Evolutionary conservation across 2,329 filamentous ascomycete species (phyloP).

Genomic region (Amauroascus verrucosus): DNA sequence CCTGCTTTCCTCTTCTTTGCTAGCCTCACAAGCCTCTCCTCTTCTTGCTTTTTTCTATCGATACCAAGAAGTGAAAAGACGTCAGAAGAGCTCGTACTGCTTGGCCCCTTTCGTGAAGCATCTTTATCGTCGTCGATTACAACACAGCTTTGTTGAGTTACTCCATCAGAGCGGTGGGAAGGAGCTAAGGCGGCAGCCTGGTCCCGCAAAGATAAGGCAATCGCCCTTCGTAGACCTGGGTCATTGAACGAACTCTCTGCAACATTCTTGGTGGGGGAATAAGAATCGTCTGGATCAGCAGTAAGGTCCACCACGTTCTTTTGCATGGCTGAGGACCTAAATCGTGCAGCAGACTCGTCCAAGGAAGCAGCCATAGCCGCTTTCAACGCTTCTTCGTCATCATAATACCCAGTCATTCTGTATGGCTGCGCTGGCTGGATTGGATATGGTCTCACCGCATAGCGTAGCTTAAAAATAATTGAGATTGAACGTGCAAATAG

Average conservation of each 20-base stretch:
- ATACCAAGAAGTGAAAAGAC: conserved; percentile 41
- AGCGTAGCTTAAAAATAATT: background rate
- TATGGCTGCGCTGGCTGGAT: background rate
- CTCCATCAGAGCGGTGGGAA: conserved; percentile 12
- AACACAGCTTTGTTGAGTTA: background rate
- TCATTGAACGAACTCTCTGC: background rate
- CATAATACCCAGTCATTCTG: background rate
- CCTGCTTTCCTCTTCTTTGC: conserved; percentile 50
- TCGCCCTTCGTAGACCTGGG: conserved; percentile 19
- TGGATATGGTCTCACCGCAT: background rate
- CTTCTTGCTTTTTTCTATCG: conserved; percentile 74
- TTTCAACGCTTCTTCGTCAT: conserved; percentile 3
- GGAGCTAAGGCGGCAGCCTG: conserved; percentile 4
- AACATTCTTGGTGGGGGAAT: background rate
- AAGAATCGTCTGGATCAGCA: conserved; percentile 9
- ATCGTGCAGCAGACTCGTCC: background rate
- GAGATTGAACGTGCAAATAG: background rate
- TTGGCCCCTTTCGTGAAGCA: background rate
- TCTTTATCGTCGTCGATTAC: conserved; percentile 3
- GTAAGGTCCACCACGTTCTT: conserved; percentile 13
- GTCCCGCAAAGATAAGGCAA: conserved; percentile 23
- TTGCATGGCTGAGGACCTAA: background rate
- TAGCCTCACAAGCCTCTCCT: conserved; percentile 63
- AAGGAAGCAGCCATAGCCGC: conserved; percentile 3
- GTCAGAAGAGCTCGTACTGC: background rate